phyloP scores from a whole-genome alignment of 345 rosid species.

The Rhodomyrtus tomentosa region DNA sequence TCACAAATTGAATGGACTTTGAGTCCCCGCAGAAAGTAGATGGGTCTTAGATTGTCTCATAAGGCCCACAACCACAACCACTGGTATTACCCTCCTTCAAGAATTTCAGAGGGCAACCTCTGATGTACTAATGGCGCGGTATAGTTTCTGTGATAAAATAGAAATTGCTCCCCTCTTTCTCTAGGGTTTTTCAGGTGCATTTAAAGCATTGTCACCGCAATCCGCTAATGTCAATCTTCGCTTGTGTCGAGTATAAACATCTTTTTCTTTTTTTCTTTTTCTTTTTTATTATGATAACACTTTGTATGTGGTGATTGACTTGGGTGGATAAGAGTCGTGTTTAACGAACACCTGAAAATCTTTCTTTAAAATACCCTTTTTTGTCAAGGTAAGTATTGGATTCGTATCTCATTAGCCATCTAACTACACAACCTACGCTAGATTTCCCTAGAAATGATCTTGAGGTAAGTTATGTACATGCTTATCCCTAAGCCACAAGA shows the following conservation, averaged over 20 bases:
- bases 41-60: neutral
- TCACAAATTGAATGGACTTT: neutral
- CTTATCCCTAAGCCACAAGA: constrained; percentile 3
- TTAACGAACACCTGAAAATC: rapidly evolving
- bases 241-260: neutral
- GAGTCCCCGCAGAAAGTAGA: neutral
- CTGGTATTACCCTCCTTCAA: neutral
- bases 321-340: rapidly evolving
- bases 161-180: neutral
- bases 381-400: neutral
- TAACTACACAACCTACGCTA: neutral
- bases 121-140: neutral
- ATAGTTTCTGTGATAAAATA: neutral
- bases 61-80: neutral
- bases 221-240: neutral
- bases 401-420: neutral
- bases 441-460: neutral
- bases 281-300: neutral
- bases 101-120: neutral
- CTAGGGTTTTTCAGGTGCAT: neutral
- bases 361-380: neutral
- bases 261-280: neutral
- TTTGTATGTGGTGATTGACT: neutral
- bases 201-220: neutral
- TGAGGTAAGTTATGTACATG: neutral